Base-by-base conservation (phyloP, 169 alveolate species). In the Babesia bigemina region DNA sequence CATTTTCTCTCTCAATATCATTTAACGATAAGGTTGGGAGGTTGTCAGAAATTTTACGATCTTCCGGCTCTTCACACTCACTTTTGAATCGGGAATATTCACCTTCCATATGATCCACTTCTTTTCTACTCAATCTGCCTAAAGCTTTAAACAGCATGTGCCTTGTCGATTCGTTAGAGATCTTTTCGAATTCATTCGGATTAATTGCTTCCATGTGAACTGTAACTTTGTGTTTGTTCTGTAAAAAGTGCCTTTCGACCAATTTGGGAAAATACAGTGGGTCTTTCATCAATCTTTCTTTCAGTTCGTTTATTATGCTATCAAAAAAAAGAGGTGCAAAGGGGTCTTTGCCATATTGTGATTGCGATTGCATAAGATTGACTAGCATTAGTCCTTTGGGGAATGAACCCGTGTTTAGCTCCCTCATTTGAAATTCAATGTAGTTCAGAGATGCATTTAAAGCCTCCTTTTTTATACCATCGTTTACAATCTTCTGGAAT, bases 381-480 rank as follows among this genome's bases (percentile, higher is more conserved):
- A 75, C 60, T 22, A 83, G 42, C 74, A 62, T 61, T 67, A 83
- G 49, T 0, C 90, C 90, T 62, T 75, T 83, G 22, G 90, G 90
- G 28, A 59, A 83, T 17, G 65, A 44, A 7, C 86, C 86, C 7
- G 82, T 65, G 24, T 75, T 75, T 13, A 83, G 56, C 58, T 90
- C 94, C 53, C 91, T 83, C 61, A 86, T 69, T 36, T 79, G 83
- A 65, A 84, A 90, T 61, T 90, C 94, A 12, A 90, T 84, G 21
- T 65, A 45, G 58, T 90, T 90, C 67, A 90, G 56, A 24, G 92
- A 89, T 13, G 94, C 91, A 59, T 86, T 87, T 42, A 90, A 79
- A 17, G 92, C 92, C 63, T 81, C 85, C 74, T 81, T 79, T 49
- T 86, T 90, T 53, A 90, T 82, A 10, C 94, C 94, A 48, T 86